phyloP scores from a whole-genome alignment of 164 flowering plant species.

The grape (Vitis vinifera) region ASM3070453v1 NC_081823.1:2281001-2281500 shows the following conservation, averaged over 20 bases:
- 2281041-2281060: conserved; percentile 9
- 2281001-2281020: conserved; percentile 14
- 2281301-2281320: conserved; percentile 27
- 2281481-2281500: neutral
- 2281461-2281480: conserved; percentile 7
- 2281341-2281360: conserved; percentile 26
- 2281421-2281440: conserved; percentile 4
- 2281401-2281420: conserved; percentile 1
- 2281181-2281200: conserved; percentile 22
- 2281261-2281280: conserved; percentile 59
- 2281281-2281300: conserved; percentile 24
- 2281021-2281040: conserved; percentile 18
- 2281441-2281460: neutral
- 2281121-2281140: conserved; percentile 59
- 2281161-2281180: conserved; percentile 12
- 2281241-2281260: conserved; percentile 77
- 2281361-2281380: neutral
- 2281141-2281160: conserved; percentile 69
- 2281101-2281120: conserved; percentile 62
- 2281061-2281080: conserved; percentile 26
- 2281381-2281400: conserved; percentile 8
- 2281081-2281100: conserved; percentile 60
- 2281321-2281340: conserved; percentile 51
- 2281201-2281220: conserved; percentile 33
- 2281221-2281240: conserved; percentile 52